Base-by-base conservation (phyloP, 768 basidiomycete genomes). In the Amanita jacksonii region DNA sequence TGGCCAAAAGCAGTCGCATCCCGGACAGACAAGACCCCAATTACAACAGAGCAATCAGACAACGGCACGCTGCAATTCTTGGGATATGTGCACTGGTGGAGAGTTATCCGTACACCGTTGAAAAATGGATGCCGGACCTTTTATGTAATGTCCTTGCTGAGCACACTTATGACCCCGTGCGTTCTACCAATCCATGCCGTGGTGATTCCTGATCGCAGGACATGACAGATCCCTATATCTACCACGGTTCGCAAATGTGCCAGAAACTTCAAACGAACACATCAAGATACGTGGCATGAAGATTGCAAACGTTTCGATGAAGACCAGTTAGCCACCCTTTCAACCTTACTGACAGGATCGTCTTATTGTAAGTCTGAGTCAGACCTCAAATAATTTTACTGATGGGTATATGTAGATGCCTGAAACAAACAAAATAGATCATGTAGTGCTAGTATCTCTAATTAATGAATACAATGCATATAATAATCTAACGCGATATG, bases 101-200 rank as follows among this genome's bases (percentile, higher is more conserved):
- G 54, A 93, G 91, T 46, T 94, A 86, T 59, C 94, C 94, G 0
- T 96, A 96, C 63, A 92, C 91, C 1, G 84, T 97, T 10, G 94
- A 94, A 55, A 79, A 81, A 50, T 98, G 92, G 85, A 81, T 94
- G 76, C 88, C 92, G 0, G 78, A 81, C 37, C 71, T 96, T 34
- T 64, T 93, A 49, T 82, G 85, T 30, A 80, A 75, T 48, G 73
- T 86, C 15, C 68, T 92, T 44, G 81, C 80, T 8, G 83, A 86
- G 52, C 85, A 90, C 58, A 81, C 84, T 1, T 86, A 91, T 49
- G 88, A 92, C 56, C 92, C 91, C 9, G 81, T 82, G 49, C 47
- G 72, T 54, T 9, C 40, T 12, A 51, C 47, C 38, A 43, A 28
- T 22, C 47, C 31, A 30, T 24, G 3, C n/a, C 40, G 34, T 24